phyloP scores from a whole-genome alignment of 2,329 filamentous ascomycete species.

The Hypoxylon sp. region DNA sequence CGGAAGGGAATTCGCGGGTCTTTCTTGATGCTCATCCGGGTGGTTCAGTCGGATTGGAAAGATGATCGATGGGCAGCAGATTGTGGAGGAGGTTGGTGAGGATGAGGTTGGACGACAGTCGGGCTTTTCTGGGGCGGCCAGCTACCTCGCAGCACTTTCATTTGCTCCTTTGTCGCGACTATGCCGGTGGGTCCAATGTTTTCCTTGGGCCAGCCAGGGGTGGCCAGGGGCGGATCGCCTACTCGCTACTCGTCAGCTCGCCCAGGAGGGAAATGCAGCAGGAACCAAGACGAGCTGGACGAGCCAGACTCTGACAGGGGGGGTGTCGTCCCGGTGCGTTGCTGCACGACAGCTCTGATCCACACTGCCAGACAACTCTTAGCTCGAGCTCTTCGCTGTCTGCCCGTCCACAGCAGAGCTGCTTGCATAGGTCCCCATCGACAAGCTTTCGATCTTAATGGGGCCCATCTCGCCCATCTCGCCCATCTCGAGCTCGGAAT shows the following conservation, averaged over 20 bases:
- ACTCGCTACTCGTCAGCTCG: too few species aligned
- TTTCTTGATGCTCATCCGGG: constrained; percentile 37
- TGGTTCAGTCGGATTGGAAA: constrained; percentile 37
- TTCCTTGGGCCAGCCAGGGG: constrained; percentile 24
- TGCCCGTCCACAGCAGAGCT: not conserved
- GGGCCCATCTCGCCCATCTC: not conserved
- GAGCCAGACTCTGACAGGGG: not conserved
- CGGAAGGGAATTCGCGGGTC: constrained; percentile 39
- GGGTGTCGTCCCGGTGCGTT: constrained; percentile 32
- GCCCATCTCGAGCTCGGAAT: constrained; percentile 4
- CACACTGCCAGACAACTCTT: constrained; percentile 1
- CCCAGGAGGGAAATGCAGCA: not conserved
- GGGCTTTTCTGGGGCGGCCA: constrained; percentile 34
- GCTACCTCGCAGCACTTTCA: constrained; percentile 20
- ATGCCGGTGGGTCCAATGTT: constrained; percentile 31
- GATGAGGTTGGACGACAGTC: constrained; percentile 39
- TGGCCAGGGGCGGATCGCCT: too few species aligned
- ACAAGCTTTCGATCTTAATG: constrained; percentile 3
- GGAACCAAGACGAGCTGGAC: not conserved
- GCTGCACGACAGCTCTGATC: constrained; percentile 41
- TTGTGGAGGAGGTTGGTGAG: constrained; percentile 40
- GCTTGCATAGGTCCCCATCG: too few species aligned
- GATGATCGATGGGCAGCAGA: constrained; percentile 26
- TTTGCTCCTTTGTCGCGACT: constrained; percentile 38
- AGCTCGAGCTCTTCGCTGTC: too few species aligned